Evolutionary conservation across 2,329 filamentous ascomycete genomes (phyloP), one percentile per base, ranked within the genome.

Genomic region (Pseudohalonectria lignicola): DNA sequence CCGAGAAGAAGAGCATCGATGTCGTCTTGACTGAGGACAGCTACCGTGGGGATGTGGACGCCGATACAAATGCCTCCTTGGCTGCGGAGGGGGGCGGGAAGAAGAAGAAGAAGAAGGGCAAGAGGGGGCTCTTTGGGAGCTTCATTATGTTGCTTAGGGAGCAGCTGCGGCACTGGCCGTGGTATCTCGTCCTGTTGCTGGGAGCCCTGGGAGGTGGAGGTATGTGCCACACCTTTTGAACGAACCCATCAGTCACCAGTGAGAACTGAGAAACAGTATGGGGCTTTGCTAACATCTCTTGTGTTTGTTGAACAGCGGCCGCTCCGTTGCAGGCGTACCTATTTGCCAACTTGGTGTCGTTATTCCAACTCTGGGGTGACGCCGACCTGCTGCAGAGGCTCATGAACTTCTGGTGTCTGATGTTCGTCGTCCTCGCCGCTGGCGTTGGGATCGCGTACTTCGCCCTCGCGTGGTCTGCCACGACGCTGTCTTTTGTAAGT

Each of bases 351-450:
- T 57, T 75, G 26, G 61, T 77, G 32, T 57, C 63, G 2, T 57
- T 72, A 4, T 76, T 76, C 47, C 54, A 62, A 19, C 55, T 57
- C 16, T 42, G 47, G 16, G 44, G 45, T 4, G 47, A 58, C 4
- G 55, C 54, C 3, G 46, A 56, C 4, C 56, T 54, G 31, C 53
- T 59, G 2, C 57, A 65, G 9, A 41, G 31, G 1, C 31, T 49
- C 30, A 68, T 69, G 23, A 64, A 71, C 40, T 80, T 80, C 49
- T 81, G 74, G 73, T 69, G 74, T 1, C 57, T 77, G 43, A 81
- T 81, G 72, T 81, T 76, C 57, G 62, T 74, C 23, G 56, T 76
- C 1, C 57, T 80, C 23, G 76, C 76, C 4, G 58, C 70, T 11
- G 66, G 61, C 18, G 57, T 67, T 4, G 71, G 70, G 1, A 7